Base-by-base conservation (phyloP, 2,329 filamentous ascomycete genomes). In the Chalara sp. region DNA sequence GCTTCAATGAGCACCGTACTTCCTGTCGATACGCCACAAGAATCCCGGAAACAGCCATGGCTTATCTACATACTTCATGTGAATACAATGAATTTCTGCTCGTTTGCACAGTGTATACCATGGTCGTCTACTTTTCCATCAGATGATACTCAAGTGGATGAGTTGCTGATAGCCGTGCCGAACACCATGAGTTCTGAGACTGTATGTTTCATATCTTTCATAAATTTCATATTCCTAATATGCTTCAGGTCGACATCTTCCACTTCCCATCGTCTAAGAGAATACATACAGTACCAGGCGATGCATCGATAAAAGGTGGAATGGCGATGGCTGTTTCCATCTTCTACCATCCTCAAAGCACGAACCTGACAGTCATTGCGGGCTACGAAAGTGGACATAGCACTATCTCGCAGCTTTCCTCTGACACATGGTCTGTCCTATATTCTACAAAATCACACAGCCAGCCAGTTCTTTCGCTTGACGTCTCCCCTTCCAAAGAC, bases 61-160 rank as follows among this genome's bases (percentile, higher is more conserved):
- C 72, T 96, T n/a, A 68, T 96, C 28, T 81, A 96, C 67, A 79
- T 87, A 4, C 72, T 99, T 5, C 76, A 87, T 5, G 89, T 97
- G 42, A 96, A 96, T 63, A 89, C 92, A 1, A 80, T 97, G 71
- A 99, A 97, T 65, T 99, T 97, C 66, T 99, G 93, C 65, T 79
- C 86, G 1, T 96, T 96, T 66, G 77, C 86, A 2, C 63, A 53
- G 72, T 53, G 64, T 69, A 40, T 39, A 46, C 28, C 40, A 48
- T 6, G 37, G 6, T 31, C 35, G 7, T 40, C 28, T 3, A 10
- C n/a, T 6, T 29, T 32, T 8, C 40, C 43, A 29, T 40, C 47
- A 33, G 44, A 39, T 32, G 35, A 46, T 12, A 45, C 43, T 39
- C 11, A 43, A 29, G 50, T 13, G 3, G 62, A 70, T 6, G 72